A percentile compares a stretch with the other conserved stretches of the same genome.
These are phyloP conservation scores for Pseudocercospora vitis DNA, from an alignment of 2,329 filamentous ascomycete species.

Conservation along the genomic window DNA sequence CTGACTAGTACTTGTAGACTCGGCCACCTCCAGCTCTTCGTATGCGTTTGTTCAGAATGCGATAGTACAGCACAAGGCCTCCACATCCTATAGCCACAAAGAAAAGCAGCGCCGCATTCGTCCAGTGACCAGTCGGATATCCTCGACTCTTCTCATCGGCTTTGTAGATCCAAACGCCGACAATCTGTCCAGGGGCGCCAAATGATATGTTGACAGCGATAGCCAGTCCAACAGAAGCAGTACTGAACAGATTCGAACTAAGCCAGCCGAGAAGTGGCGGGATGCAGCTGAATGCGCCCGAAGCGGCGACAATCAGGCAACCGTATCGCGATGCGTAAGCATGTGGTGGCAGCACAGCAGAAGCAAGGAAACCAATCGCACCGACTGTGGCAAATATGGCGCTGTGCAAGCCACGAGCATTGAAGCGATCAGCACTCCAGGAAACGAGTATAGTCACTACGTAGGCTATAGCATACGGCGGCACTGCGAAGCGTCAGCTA, in stretches of 20 bases:
- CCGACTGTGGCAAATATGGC: conserved; percentile 53
- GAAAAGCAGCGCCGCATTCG: conserved; percentile 61
- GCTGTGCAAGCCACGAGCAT: conserved; percentile 56
- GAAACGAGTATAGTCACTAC: conserved; percentile 44
- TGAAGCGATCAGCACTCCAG: conserved; percentile 64
- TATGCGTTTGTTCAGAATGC: conserved; percentile 44
- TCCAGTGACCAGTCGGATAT: conserved; percentile 71
- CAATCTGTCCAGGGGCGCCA: conserved; percentile 68
- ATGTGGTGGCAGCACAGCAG: conserved; percentile 61
- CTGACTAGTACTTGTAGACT: conserved; percentile 25
- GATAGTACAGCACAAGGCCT: conserved; percentile 58
- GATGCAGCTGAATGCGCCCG: conserved; percentile 67
- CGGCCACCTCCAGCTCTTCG: conserved; percentile 17
- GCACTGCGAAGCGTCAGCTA: conserved; percentile 21
- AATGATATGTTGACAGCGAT: conserved; percentile 70
- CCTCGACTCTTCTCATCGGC: conserved; percentile 59
- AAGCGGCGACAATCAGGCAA: conserved; percentile 66
- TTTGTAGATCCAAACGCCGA: conserved; percentile 73
- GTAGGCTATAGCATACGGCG: conserved; percentile 41
- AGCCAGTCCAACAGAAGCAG: conserved; percentile 64
- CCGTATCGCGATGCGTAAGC: conserved; percentile 65
- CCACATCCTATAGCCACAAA: conserved; percentile 59
- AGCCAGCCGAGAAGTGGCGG: conserved; percentile 71
- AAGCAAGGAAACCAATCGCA: conserved; percentile 60
- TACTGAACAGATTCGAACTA: conserved; percentile 65